A percentile compares a stretch with the other conserved stretches of the same genome.
phyloP scores from a whole-genome alignment of 257 asterid genomes.

The Gynochthodes officinalis region DNA sequence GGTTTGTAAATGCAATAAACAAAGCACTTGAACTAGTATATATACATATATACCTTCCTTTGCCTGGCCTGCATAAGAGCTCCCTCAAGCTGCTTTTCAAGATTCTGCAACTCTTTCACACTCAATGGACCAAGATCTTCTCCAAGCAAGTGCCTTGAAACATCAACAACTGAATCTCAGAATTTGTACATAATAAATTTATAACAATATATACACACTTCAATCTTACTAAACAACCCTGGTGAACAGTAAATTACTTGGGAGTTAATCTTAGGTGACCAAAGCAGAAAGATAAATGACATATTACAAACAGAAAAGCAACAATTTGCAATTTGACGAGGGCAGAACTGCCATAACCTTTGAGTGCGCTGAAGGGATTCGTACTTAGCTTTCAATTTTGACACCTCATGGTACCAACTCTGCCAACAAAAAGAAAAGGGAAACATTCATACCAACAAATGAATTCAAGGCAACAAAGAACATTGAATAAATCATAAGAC shows the following conservation, averaged over 20 bases:
- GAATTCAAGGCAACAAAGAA: neutral
- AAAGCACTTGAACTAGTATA: neutral
- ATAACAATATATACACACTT: neutral
- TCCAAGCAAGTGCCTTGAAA: constrained; percentile 85
- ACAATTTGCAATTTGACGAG: no score
- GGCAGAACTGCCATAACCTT: constrained; percentile 36
- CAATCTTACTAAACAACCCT: neutral
- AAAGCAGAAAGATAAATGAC: no score
- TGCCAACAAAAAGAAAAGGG: constrained; percentile 19
- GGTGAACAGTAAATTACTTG: no score
- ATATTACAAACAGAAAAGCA: no score
- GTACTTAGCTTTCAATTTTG: constrained; percentile 73
- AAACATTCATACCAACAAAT: neutral
- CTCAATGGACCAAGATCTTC: constrained; percentile 87
- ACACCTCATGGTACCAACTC: constrained; percentile 88
- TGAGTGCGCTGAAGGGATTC: constrained; percentile 91
- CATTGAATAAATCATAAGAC: neutral
- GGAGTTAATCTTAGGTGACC: no score
- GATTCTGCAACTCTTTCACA: constrained; percentile 81
- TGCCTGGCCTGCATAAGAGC: constrained; percentile 85
- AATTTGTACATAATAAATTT: neutral
- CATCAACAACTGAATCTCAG: constrained; percentile 4
- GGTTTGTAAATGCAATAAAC: neutral
- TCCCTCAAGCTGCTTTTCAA: constrained; percentile 89
- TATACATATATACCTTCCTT: constrained; percentile 57